Evolutionary conservation across 331 rosid species (phyloP), one percentile per base, ranked within the genome.

Genomic region (Malus hybrid): DNA sequence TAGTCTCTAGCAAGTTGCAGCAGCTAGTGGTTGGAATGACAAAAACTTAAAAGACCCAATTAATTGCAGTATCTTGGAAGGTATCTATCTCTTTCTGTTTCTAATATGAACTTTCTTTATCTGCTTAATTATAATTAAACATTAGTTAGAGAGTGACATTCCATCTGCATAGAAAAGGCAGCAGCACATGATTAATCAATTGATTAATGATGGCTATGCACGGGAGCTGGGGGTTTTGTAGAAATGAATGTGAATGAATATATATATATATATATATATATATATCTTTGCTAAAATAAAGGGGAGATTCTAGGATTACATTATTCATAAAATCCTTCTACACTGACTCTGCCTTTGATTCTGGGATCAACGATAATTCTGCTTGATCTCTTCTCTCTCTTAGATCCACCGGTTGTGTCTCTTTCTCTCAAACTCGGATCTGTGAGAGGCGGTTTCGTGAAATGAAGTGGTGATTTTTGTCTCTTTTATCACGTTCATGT

Each of bases 1-100:
- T n/a, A 53, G 42, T 77, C 26, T 36, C 39, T 55, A 70, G 68
- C 76, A 81, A 77, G 75, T 68, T 81, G 82, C 79, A 29, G 42
- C 68, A 29, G 42, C 68, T 30, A 73, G 34, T 52, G 58, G n/a
- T 67, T 30, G 61, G 82, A 24, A 24, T 46, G 18, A 63, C 72
- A 13, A 58, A 50, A 79, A 29, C 32, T 26, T 6, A 52, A 36
- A 44, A 62, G 67, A 9, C 64, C 56, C 34, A 22, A 24, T 70
- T 32, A 33, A 24, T 70, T 30, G 32, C 15, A 10, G 48, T 55
- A 50, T 69, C 18, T 46, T 14, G 15, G 19, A 48, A 29, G 74
- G 57, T n/a, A 26, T 53, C 20, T 52, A 6, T 44, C 11, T 28
- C 10, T 68, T 26, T 42, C 33, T 34, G 15, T 68, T 19, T 74